Base-by-base conservation (phyloP, 305 asterid species). In the Lippia alba region DNA sequence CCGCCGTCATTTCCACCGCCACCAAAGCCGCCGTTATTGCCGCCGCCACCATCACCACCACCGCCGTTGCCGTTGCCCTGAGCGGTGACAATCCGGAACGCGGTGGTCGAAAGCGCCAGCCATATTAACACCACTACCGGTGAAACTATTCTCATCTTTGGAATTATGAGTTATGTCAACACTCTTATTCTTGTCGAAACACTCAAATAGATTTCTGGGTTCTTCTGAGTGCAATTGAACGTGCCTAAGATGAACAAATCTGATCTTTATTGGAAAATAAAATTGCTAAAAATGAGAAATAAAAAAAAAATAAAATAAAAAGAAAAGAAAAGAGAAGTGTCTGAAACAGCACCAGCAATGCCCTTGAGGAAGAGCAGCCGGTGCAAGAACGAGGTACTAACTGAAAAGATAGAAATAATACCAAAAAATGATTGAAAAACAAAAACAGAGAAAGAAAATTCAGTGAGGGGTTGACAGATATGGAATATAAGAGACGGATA, bases 281-380 rank as follows among this genome's bases (percentile, higher is more conserved):
- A 36, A 36, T 36, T 36, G 9, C 49, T 44, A 44, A 11, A 44
- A 39, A 39, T 7, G 49, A 8, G 4, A 44, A 44, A 44, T 0
- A 10, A 44, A 11, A 44, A 44, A 10, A 11, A 44, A 44, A 8
- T n/a, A n/a, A n/a, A n/a, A n/a, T n/a, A n/a, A 44, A 44, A 11
- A 44, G 41, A 44, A 3, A 44, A 44, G 12, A 41, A 48, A 4
- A n/a, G 6, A 0, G 6, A 51, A 4, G 30, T 51, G 56, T 36
- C 20, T 3, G 41, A 66, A 36, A 41, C 68, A 83, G 24, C 56
- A 51, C 90, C 87, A 66, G 81, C 81, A 80, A 75, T 62, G 86
- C 93, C 85, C 90, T 36, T 80, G 84, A 79, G 87, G 69, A 57
- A 72, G 70, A 66, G 67, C 84, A 76, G 87, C 76, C 85, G 88